These are phyloP conservation scores for Lyophyllum shimeji DNA, from an alignment of 768 basidiomycete species.

Conservation along the genomic window DNA sequence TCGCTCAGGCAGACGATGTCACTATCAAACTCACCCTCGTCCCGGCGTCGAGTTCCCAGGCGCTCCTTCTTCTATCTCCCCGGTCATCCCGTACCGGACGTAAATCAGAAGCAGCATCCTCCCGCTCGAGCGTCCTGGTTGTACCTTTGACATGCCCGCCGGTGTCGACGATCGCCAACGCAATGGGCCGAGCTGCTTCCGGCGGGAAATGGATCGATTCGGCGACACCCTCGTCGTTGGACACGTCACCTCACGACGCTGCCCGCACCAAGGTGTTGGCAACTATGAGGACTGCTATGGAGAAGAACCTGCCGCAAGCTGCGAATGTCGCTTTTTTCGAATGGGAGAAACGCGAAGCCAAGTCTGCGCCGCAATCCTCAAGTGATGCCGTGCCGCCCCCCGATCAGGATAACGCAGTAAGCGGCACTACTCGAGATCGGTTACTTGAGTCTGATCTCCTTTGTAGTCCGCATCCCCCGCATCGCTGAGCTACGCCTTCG, in stretches of 20 bases:
- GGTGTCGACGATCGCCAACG: slow-evolving; percentile 53
- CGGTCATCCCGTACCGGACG: slow-evolving; percentile 15
- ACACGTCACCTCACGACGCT: slow-evolving; percentile 12
- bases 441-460: background rate
- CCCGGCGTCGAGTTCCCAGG: slow-evolving; percentile 42
- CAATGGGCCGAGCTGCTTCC: slow-evolving; percentile 17
- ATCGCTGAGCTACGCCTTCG: slow-evolving; percentile 45
- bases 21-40: slow-evolving; percentile 31
- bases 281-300: slow-evolving; percentile 23
- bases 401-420: slow-evolving; percentile 17
- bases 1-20: slow-evolving; percentile 28
- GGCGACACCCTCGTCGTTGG: slow-evolving; percentile 1
- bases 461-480: slow-evolving; percentile 2
- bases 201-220: slow-evolving; percentile 15
- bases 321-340: slow-evolving; percentile 62
- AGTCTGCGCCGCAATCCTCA: slow-evolving; percentile 17
- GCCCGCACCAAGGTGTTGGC: slow-evolving; percentile 20
- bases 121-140: slow-evolving; percentile 55
- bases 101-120: slow-evolving; percentile 24
- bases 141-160: slow-evolving; percentile 55
- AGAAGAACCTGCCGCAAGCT: slow-evolving; percentile 39
- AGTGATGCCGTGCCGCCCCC: background rate
- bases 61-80: slow-evolving; percentile 50
- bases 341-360: slow-evolving; percentile 47
- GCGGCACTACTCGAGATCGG: background rate